phyloP scores from a whole-genome alignment of 2,329 filamentous ascomycete species.

The Blumeria graminis region DNA sequence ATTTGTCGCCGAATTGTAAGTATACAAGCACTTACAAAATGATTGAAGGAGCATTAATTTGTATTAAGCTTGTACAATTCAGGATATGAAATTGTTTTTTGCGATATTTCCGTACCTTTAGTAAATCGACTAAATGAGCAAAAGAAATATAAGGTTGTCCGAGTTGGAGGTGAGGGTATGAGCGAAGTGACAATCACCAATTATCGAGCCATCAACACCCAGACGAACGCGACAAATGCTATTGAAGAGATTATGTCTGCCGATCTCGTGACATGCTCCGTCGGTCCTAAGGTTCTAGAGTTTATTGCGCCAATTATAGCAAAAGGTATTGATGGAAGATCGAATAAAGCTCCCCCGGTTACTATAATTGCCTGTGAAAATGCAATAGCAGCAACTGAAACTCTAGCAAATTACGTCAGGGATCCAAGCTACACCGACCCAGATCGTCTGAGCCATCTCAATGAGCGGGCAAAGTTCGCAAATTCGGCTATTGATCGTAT shows the following conservation, averaged over 20 bases:
- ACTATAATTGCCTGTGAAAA: conserved; percentile 97
- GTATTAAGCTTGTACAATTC: conserved; percentile 48
- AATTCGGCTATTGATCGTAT: conserved; percentile 98
- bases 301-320: conserved; percentile 92
- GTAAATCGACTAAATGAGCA: conserved; percentile 57
- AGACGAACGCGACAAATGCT: conserved; percentile 56
- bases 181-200: conserved; percentile 67
- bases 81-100: conserved; percentile 86
- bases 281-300: conserved; percentile 85
- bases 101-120: conserved; percentile 70
- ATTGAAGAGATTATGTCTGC: conserved; percentile 68
- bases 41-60: neutral
- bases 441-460: conserved; percentile 41
- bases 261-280: conserved; percentile 85
- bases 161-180: conserved; percentile 70
- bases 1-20: conserved; percentile 15
- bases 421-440: conserved; percentile 45
- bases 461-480: conserved; percentile 63
- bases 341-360: conserved; percentile 38
- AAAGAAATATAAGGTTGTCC: conserved; percentile 70
- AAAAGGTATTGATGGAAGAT: conserved; percentile 67
- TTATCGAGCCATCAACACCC: conserved; percentile 93
- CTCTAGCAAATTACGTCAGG: conserved; percentile 61
- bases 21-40: neutral
- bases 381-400: conserved; percentile 81